Conservation (phyloP, 139 green algal species). For the Chlamydomonas incerta region DNA sequence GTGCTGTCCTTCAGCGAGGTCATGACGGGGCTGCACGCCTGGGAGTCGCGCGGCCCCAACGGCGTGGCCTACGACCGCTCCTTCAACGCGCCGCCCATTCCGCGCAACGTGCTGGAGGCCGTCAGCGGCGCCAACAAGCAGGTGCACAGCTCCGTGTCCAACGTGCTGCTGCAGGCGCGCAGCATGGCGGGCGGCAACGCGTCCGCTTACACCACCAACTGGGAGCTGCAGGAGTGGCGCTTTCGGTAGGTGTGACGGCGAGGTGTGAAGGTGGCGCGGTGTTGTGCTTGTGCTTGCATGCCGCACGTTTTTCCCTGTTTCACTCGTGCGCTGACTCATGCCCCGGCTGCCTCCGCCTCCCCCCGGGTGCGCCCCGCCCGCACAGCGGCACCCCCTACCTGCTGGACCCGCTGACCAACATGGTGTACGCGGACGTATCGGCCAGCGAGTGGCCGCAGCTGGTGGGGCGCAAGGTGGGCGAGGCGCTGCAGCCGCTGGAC, state of each 20-base stretch:
- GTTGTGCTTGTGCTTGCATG: too few species aligned
- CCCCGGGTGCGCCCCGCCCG: too few species aligned
- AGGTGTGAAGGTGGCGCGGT: background rate
- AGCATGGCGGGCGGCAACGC: background rate
- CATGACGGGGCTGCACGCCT: constrained; percentile 43
- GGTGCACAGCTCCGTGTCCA: background rate
- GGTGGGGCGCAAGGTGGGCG: constrained; percentile 38
- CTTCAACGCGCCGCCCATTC: background rate
- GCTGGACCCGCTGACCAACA: constrained; percentile 35
- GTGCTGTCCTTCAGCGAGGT: constrained; percentile 48
- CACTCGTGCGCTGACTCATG: too few species aligned
- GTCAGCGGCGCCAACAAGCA: background rate
- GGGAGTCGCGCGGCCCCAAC: constrained; percentile 12
- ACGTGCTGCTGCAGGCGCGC: background rate
- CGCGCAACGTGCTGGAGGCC: background rate
- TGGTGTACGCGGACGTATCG: constrained; percentile 48
- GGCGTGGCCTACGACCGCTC: constrained; percentile 17
- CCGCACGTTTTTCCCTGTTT: background rate
- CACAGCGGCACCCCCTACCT: constrained; percentile 47
- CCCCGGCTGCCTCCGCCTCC: too few species aligned
- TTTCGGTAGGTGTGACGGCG: background rate
- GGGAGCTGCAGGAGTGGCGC: constrained; percentile 43
- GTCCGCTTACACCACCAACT: constrained; percentile 8
- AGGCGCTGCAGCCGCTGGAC: constrained; percentile 33
- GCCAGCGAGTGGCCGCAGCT: constrained; percentile 45